Evolutionary conservation across 805 yeast species (phyloP), one percentile per base, ranked within the genome.

Genomic region (Kuraishia capsulata): DNA sequence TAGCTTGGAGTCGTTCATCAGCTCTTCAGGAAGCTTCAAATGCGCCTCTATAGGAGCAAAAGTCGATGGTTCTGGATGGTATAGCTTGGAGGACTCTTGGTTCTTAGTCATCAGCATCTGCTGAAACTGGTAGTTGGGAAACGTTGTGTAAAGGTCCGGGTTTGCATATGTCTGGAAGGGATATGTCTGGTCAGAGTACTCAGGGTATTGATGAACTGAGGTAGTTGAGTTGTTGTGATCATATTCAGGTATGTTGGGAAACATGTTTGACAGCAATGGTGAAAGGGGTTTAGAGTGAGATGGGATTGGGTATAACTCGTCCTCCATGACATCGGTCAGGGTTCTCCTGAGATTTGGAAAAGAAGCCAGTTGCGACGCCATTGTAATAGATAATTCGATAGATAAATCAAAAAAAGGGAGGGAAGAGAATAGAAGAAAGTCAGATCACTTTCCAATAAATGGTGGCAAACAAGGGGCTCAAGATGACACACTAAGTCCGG

Each of bases 251-350:
- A 23, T 19, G 8, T 18, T 26, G 37, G n/a, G 30, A 35, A 10
- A 37, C 40, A 18, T 37, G 39, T 39, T 25, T 14, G 30, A 6
- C 37, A 16, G 21, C n/a, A n/a, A n/a, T n/a, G n/a, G n/a, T n/a
- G n/a, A n/a, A n/a, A n/a, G n/a, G 9, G 29, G 21, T 10, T 14
- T 33, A 20, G 26, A 25, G 20, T 20, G 33, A 9, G 39, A 34
- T n/a, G 67, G 66, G 20, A 54, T 44, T 35, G 65, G 70, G 45
- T 73, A 74, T 23, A 76, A 56, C 42, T 76, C 82, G 39, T 76
- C 81, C 44, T 76, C 81, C 67, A 74, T 66, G 17, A 74, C 69
- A 44, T 75, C 81, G 14, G 76, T 71, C 39, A 73, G 52, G 17
- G 80, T 64, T 47, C 76, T 69, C 52, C 72, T 70, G 30, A 71